Conservation (phyloP, 139 green algal species). For the Chlamydomonas urium region DNA sequence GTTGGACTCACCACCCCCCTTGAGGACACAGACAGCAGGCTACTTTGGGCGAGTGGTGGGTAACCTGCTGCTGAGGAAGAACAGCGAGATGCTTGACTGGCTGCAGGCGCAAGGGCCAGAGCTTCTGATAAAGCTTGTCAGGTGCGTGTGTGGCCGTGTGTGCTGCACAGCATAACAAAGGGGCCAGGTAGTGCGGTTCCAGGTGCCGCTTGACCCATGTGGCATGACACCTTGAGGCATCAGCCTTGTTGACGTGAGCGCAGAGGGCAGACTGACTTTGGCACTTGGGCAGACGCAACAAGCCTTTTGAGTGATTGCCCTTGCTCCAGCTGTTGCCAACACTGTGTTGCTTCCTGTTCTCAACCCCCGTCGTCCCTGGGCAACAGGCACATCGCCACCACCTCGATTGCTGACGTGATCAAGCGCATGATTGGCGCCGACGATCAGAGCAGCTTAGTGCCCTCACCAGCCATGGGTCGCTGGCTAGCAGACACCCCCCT, state of each 20-base stretch:
- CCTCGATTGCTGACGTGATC: conserved; percentile 77
- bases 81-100: conserved; percentile 66
- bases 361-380: too few species aligned
- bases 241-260: too few species aligned
- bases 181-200: too few species aligned
- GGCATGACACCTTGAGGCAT: too few species aligned
- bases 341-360: too few species aligned
- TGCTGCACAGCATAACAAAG: too few species aligned
- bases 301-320: too few species aligned
- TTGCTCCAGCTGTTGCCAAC: too few species aligned
- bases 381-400: conserved; percentile 76
- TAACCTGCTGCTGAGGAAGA: conserved; percentile 71
- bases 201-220: too few species aligned
- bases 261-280: too few species aligned
- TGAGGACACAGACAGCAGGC: conserved; percentile 77
- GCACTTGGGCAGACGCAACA: too few species aligned
- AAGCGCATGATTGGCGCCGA: conserved; percentile 81
- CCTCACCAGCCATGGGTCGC: conserved; percentile 31
- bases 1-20: conserved; percentile 52
- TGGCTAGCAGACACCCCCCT: conserved; percentile 77
- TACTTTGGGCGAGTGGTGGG: conserved; percentile 91
- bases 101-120: conserved; percentile 35
- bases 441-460: conserved; percentile 67
- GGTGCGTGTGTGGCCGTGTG: too few species aligned
- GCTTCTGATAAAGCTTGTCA: conserved; percentile 1